Evolutionary conservation across 371 early-diverging fungal genomes (phyloP).

Genomic region (Funneliformis caledonium): DNA sequence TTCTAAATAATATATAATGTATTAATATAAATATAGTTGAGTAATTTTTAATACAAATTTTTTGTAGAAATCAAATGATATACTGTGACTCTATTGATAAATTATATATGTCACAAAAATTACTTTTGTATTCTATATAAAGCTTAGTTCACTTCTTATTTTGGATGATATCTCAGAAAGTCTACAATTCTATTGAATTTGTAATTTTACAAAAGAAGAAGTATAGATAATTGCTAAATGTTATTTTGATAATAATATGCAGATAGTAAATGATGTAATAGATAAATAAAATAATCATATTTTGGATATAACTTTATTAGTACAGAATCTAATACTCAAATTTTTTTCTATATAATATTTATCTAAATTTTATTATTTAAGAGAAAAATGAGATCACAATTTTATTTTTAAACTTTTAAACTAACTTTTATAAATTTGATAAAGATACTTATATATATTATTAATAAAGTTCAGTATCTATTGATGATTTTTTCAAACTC

Average conservation of each 20-base stretch:
- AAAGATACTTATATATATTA: not conserved
- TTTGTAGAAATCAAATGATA: not conserved
- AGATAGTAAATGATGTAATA: too few relatives aligned
- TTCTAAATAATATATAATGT: not conserved
- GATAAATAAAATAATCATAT: too few relatives aligned
- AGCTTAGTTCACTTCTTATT: conserved; percentile 14
- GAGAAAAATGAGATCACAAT: too few relatives aligned
- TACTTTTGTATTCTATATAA: not conserved
- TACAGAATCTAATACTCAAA: not conserved
- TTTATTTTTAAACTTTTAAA: too few relatives aligned
- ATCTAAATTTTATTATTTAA: too few relatives aligned
- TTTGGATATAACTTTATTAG: too few relatives aligned
- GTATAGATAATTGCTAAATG: too few relatives aligned
- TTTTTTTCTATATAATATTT: too few relatives aligned
- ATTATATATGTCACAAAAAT: conserved; percentile 28
- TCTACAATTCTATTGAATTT: too few relatives aligned
- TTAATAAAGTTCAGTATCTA: not conserved
- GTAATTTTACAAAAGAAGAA: too few relatives aligned
- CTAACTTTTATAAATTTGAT: too few relatives aligned
- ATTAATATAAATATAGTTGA: not conserved
- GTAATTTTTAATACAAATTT: conserved; percentile 13
- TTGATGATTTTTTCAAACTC: conserved; percentile 20
- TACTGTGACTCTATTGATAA: not conserved
- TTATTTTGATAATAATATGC: too few relatives aligned
- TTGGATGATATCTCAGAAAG: not conserved